These are phyloP conservation scores for Cutaneotrichosporon cavernicola DNA, from an alignment of 1,284 basidiomycete species.

Conservation along the genomic window DNA sequence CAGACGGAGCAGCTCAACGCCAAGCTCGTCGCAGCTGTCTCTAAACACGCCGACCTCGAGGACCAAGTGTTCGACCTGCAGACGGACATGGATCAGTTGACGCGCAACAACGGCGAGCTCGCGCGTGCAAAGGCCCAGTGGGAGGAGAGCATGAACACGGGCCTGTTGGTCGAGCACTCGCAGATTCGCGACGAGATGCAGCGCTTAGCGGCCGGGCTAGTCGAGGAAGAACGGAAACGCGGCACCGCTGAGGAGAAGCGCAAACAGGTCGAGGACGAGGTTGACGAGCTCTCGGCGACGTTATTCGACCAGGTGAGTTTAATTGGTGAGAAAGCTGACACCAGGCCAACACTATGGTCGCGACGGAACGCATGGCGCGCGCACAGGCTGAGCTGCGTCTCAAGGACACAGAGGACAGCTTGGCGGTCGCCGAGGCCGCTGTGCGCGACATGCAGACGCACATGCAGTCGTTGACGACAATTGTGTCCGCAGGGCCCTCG, in stretches of 20 bases:
- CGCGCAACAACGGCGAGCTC: constrained; percentile 72
- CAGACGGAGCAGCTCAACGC: constrained; percentile 87
- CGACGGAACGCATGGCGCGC: constrained; percentile 73
- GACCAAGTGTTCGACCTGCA: constrained; percentile 71
- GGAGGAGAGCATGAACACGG: constrained; percentile 61
- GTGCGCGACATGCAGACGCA: constrained; percentile 79
- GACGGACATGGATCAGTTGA: constrained; percentile 38
- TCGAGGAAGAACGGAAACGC: constrained; percentile 86
- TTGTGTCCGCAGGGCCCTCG: constrained; percentile 4
- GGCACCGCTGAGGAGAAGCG: constrained; percentile 85
- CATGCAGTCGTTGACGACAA: constrained; percentile 61
- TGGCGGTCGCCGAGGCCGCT: constrained; percentile 81
- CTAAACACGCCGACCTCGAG: constrained; percentile 87
- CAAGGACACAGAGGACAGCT: constrained; percentile 71
- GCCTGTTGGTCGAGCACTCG: constrained; percentile 84
- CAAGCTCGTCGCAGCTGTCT: constrained; percentile 89
- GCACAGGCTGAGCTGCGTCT: constrained; percentile 80
- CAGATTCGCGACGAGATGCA: constrained; percentile 91
- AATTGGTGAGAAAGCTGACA: constrained; percentile 2
- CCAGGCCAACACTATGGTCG: constrained; percentile 88
- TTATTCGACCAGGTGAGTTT: constrained; percentile 65
- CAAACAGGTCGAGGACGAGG: constrained; percentile 73
- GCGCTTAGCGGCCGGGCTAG: constrained; percentile 87
- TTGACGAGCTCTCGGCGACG: constrained; percentile 88
- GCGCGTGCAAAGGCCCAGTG: constrained; percentile 55